phyloP scores from a whole-genome alignment of 495 filamentous ascomycete genomes.

The Hypoxylon cercidicola region DNA sequence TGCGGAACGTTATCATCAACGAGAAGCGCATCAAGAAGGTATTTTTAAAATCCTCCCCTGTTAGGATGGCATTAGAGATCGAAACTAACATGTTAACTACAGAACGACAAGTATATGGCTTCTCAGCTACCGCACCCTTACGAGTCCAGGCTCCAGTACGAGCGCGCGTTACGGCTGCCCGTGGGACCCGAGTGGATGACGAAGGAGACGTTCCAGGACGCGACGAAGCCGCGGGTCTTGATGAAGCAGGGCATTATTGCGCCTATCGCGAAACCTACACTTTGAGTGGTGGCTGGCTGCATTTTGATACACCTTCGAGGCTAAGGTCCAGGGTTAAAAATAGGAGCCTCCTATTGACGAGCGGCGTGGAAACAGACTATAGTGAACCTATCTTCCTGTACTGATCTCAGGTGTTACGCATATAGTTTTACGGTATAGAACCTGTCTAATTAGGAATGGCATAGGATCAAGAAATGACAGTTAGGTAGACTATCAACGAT shows the following conservation, averaged over 20 bases:
- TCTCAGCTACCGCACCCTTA: slow-evolving; percentile 84
- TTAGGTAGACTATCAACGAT: no score
- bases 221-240: slow-evolving; percentile 90
- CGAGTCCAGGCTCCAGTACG: slow-evolving; percentile 88
- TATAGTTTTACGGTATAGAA: no score
- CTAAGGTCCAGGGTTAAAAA: no score
- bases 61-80: background rate
- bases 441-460: no score
- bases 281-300: slow-evolving; percentile 16
- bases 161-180: slow-evolving; percentile 84
- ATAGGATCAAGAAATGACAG: no score
- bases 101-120: slow-evolving; percentile 91
- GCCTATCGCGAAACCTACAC: slow-evolving; percentile 81
- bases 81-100: slow-evolving; percentile 45
- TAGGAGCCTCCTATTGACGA: no score
- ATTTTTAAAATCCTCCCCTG: slow-evolving; percentile 40
- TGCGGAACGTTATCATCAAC: slow-evolving; percentile 88
- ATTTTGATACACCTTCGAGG: background rate
- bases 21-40: slow-evolving; percentile 94
- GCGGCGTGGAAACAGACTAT: no score
- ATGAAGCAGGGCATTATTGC: slow-evolving; percentile 92
- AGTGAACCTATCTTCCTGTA: no score
- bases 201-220: slow-evolving; percentile 88
- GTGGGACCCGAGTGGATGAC: slow-evolving; percentile 95
- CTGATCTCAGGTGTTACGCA: no score